Percentiles rank a stretch among this genome's conserved stretches.
These are phyloP conservation scores for Melampsora abietis-canadensis DNA, from an alignment of 1,284 basidiomycete genomes.

Conservation along the genomic window DNA sequence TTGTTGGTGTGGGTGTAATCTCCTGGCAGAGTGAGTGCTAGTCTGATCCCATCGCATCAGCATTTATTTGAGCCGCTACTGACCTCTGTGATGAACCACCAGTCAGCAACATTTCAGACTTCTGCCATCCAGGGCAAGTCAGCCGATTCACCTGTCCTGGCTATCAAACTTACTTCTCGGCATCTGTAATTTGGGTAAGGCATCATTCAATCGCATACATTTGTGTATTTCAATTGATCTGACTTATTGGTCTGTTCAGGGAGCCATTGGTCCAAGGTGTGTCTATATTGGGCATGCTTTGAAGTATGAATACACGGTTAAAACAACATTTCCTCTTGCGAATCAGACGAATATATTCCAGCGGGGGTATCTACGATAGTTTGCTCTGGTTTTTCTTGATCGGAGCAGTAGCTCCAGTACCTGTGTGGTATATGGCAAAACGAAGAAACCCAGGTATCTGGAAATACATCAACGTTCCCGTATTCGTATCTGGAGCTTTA, in stretches of 20 bases:
- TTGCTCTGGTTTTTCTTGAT: constrained; percentile 33
- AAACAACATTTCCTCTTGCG: background rate
- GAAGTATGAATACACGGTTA: background rate
- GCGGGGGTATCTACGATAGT: constrained; percentile 20
- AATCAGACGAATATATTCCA: constrained; percentile 35
- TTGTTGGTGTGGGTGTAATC: constrained; percentile 39
- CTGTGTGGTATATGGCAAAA: constrained; percentile 32
- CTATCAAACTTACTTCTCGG: constrained; percentile 26
- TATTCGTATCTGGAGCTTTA: constrained; percentile 18
- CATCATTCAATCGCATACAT: background rate
- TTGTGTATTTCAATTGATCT: background rate
- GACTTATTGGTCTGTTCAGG: constrained; percentile 5
- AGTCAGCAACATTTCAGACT: constrained; percentile 37
- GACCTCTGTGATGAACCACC: background rate
- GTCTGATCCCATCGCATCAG: background rate
- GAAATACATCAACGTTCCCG: constrained; percentile 37
- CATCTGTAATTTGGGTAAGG: constrained; percentile 39
- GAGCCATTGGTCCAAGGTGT: constrained; percentile 29
- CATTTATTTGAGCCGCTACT: background rate
- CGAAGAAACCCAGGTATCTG: constrained; percentile 21
- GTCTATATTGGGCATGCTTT: background rate
- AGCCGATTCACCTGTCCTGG: constrained; percentile 37
- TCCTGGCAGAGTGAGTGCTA: constrained; percentile 36
- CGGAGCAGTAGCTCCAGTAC: constrained; percentile 25
- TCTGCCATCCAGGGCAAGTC: constrained; percentile 33